Evolutionary conservation across 345 rosid genomes (phyloP).

Genomic region (Hibiscus syriacus): DNA sequence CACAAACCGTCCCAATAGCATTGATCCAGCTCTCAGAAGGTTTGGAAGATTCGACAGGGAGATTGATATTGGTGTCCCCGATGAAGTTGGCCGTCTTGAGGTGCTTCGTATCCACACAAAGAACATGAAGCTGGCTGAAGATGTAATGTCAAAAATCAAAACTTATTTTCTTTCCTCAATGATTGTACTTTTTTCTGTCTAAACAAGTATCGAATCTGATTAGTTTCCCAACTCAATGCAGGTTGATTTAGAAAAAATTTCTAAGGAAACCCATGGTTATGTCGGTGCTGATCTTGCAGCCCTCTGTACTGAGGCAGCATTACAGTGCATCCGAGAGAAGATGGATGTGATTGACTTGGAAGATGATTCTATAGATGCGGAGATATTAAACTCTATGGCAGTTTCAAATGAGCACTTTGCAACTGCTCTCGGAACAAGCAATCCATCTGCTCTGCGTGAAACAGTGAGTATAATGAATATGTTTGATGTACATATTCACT

Average conservation of each 20-base stretch:
- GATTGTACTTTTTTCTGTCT: background rate
- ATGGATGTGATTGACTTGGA: constrained; percentile 97
- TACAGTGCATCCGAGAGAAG: constrained; percentile 96
- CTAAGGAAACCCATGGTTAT: constrained; percentile 91
- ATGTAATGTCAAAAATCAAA: constrained; percentile 35
- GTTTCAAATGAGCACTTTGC: constrained; percentile 88
- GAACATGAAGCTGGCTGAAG: constrained; percentile 97
- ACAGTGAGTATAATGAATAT: constrained; percentile 41
- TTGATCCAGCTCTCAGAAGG: constrained; percentile 90
- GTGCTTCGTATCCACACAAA: constrained; percentile 95
- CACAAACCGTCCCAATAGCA: constrained; percentile 93
- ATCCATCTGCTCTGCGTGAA: constrained; percentile 83
- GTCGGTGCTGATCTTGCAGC: constrained; percentile 99
- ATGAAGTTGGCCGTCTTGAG: constrained; percentile 95
- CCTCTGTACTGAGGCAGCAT: constrained; percentile 93
- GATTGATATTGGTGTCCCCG: constrained; percentile 93
- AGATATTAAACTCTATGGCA: constrained; percentile 86
- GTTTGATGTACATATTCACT: background rate
- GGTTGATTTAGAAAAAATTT: constrained; percentile 87
- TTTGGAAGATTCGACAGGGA: constrained; percentile 95
- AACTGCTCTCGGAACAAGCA: constrained; percentile 84
- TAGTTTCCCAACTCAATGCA: constrained; percentile 19
- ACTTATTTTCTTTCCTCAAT: background rate
- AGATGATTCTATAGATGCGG: constrained; percentile 92
- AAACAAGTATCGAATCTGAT: background rate